Evolutionary conservation across 768 basidiomycete species (phyloP).

Genomic region (Pulveroboletus sp.): DNA sequence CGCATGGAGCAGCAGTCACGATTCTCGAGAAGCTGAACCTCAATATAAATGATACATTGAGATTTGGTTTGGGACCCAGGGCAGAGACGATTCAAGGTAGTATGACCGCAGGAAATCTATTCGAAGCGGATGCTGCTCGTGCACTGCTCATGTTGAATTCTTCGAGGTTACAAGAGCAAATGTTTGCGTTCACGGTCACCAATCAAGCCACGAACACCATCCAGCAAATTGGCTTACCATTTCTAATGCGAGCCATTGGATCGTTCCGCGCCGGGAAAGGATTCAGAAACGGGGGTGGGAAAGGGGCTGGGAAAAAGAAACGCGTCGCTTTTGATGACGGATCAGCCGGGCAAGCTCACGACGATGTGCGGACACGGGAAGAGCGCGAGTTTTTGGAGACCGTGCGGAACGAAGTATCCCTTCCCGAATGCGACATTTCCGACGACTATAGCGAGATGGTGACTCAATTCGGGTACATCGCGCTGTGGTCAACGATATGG

Average conservation of each 20-base stretch:
- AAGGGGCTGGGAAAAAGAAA: constrained; percentile 45
- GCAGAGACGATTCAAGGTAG: constrained; percentile 6
- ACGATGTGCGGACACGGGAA: constrained; percentile 39
- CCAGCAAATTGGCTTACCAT: constrained; percentile 79
- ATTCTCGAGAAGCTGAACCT: constrained; percentile 22
- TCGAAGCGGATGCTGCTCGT: constrained; percentile 48
- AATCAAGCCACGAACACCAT: constrained; percentile 80
- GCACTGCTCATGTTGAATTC: constrained; percentile 61
- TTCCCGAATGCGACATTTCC: constrained; percentile 79
- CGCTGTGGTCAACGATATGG: constrained; percentile 92
- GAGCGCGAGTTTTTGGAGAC: constrained; percentile 78
- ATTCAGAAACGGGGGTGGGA: constrained; percentile 22
- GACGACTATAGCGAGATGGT: constrained; percentile 96
- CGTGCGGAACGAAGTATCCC: constrained; percentile 68
- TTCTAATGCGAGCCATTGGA: constrained; percentile 55
- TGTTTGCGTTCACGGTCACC: constrained; percentile 90
- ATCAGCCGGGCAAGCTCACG: constrained; percentile 25
- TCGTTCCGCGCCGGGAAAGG: constrained; percentile 45
- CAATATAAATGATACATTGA: constrained; percentile 25
- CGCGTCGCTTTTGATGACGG: constrained; percentile 72
- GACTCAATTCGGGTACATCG: constrained; percentile 90
- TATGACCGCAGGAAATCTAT: constrained; percentile 27
- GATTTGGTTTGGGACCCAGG: constrained; percentile 25
- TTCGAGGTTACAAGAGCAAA: constrained; percentile 75
- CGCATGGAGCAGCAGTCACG: constrained; percentile 10